These are phyloP conservation scores for Onygenales sp. DNA, from an alignment of 2,329 filamentous ascomycete genomes.

Conservation along the genomic window DNA sequence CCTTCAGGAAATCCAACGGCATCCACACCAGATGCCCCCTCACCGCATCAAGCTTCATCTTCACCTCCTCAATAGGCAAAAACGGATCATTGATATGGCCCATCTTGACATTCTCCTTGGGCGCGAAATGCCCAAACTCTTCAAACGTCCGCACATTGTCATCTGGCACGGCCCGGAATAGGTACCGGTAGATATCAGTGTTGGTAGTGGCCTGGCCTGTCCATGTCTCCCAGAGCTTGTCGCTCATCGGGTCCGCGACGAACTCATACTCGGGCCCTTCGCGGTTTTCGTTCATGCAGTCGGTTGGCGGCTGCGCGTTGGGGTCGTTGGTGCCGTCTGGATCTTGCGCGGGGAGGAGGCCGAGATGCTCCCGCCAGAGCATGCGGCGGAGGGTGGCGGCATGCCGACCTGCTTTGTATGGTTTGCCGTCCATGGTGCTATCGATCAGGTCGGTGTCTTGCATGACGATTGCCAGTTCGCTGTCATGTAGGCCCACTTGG, in stretches of 20 bases:
- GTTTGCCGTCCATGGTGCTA: conserved; percentile 61
- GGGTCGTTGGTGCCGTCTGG: conserved; percentile 55
- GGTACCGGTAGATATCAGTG: conserved; percentile 68
- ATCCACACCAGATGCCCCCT: conserved; percentile 91
- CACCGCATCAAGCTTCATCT: conserved; percentile 66
- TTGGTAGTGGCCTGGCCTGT: conserved; percentile 62
- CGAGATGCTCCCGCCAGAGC: conserved; percentile 85
- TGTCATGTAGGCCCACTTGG: conserved; percentile 74
- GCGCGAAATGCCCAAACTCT: conserved; percentile 72
- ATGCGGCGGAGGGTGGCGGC: conserved; percentile 75
- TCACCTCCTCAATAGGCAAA: conserved; percentile 61
- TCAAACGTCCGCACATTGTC: conserved; percentile 81
- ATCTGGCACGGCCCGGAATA: conserved; percentile 86
- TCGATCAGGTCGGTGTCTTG: conserved; percentile 64
- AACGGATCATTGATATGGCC: conserved; percentile 82
- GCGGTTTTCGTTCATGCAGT: conserved; percentile 62
- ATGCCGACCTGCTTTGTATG: conserved; percentile 63
- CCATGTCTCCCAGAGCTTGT: conserved; percentile 64
- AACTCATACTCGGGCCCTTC: conserved; percentile 58
- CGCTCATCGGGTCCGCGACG: conserved; percentile 64
- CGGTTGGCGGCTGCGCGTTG: conserved; percentile 68
- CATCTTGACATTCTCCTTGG: conserved; percentile 51
- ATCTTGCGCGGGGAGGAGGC: conserved; percentile 65
- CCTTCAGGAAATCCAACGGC: conserved; percentile 76
- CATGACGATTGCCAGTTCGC: conserved; percentile 77